phyloP scores from a whole-genome alignment of 2,329 filamentous ascomycete genomes.

The Fonsecaea pedrosoi region DNA sequence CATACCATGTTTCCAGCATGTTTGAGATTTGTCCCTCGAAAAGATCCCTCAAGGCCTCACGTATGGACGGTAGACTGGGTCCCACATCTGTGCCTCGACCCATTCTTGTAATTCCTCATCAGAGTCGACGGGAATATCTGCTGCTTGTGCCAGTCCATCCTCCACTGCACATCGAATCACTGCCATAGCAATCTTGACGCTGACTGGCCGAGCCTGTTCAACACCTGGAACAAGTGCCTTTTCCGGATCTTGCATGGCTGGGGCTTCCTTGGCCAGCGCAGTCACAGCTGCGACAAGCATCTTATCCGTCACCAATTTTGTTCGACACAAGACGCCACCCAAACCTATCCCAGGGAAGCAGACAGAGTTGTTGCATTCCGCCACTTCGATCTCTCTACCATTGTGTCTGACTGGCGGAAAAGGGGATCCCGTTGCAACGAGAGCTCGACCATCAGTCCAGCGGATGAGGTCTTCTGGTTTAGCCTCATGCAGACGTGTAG shows the following conservation, averaged over 20 bases:
- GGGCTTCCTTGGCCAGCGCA: conserved; percentile 73
- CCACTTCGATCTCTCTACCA: conserved; percentile 64
- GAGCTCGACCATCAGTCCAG: conserved; percentile 78
- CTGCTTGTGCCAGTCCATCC: conserved; percentile 70
- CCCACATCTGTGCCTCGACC: conserved; percentile 54
- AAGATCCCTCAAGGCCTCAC: not conserved
- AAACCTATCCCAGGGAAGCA: conserved; percentile 87
- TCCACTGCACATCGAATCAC: conserved; percentile 75
- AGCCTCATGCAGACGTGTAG: conserved; percentile 82
- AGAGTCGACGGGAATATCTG: conserved; percentile 65
- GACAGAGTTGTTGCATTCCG: conserved; percentile 88
- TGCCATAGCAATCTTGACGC: conserved; percentile 75
- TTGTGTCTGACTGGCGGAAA: conserved; percentile 74
- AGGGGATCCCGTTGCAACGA: conserved; percentile 83
- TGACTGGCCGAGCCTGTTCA: conserved; percentile 74
- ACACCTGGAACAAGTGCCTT: conserved; percentile 79
- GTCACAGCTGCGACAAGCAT: conserved; percentile 83
- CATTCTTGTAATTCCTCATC: conserved; percentile 48
- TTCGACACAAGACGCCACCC: conserved; percentile 74
- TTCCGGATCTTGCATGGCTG: conserved; percentile 69
- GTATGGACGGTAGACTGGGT: conserved; percentile 44
- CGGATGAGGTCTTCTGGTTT: conserved; percentile 74
- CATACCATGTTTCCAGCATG: not conserved
- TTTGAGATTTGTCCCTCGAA: not conserved
- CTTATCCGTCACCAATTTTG: conserved; percentile 71